Conservation (phyloP, 192 early-diverging fungal genomes). For the Coemansia sp. region DNA sequence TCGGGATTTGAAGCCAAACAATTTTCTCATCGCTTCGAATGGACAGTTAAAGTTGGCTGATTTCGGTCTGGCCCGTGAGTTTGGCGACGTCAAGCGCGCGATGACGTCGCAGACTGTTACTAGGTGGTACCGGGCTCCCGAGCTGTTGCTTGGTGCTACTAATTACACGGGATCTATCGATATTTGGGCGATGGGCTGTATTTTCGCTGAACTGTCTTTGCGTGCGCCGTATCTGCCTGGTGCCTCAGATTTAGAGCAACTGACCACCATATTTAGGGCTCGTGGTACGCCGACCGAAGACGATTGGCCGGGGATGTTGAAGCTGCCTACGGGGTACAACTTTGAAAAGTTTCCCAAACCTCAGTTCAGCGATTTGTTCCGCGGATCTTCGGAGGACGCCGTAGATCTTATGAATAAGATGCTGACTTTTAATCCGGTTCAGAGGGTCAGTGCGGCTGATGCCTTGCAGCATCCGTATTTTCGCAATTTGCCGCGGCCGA, state of each 20-base stretch:
- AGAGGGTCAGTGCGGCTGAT: slow-evolving; percentile 77
- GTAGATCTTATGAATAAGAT: slow-evolving; percentile 84
- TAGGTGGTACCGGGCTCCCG: slow-evolving; percentile 95
- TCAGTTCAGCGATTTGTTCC: slow-evolving; percentile 74
- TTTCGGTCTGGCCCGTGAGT: slow-evolving; percentile 98
- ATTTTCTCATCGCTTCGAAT: slow-evolving; percentile 76
- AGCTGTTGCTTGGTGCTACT: slow-evolving; percentile 86
- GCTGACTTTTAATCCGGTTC: slow-evolving; percentile 83
- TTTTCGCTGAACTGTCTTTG: slow-evolving; percentile 97
- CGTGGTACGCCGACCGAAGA: slow-evolving; percentile 78
- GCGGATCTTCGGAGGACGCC: slow-evolving; percentile 81
- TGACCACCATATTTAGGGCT: slow-evolving; percentile 76
- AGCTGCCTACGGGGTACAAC: slow-evolving; percentile 71
- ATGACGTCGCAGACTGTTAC: slow-evolving; percentile 97
- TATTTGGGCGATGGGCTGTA: slow-evolving; percentile 97
- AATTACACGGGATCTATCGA: slow-evolving; percentile 89
- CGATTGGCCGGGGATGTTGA: slow-evolving; percentile 81
- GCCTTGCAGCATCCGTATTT: slow-evolving; percentile 58
- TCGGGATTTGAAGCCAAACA: slow-evolving; percentile 89
- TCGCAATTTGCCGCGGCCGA: slow-evolving; percentile 39
- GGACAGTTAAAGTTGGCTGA: slow-evolving; percentile 96
- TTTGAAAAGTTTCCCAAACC: slow-evolving; percentile 75
- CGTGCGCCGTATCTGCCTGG: slow-evolving; percentile 88
- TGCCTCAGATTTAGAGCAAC: slow-evolving; percentile 76
- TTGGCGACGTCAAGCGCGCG: slow-evolving; percentile 73